Conservation (phyloP, 164 flowering plant genomes). For the Paratinospora sagittata region DNA sequence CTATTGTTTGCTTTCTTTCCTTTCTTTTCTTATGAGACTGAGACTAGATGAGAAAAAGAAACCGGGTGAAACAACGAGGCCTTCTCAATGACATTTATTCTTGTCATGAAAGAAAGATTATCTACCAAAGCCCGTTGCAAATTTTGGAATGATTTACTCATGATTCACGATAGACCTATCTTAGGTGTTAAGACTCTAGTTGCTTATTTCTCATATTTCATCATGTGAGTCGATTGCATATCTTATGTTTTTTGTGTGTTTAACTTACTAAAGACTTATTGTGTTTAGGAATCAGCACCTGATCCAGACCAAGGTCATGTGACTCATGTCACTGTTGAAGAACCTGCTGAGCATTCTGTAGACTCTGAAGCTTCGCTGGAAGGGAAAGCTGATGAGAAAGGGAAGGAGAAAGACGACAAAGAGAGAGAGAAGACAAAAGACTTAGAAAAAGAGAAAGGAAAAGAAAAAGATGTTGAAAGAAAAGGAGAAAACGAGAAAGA, state of each 20-base stretch:
- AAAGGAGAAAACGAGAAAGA: slow-evolving; percentile 83
- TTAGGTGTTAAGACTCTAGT: neutral
- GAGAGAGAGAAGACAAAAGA: slow-evolving; percentile 66
- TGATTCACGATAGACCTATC: too few species aligned
- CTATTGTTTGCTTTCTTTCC: neutral
- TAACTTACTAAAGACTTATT: slow-evolving; percentile 11
- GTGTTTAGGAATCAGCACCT: slow-evolving; percentile 46
- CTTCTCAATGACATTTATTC: neutral
- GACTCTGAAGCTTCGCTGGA: slow-evolving; percentile 46
- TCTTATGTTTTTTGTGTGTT: slow-evolving; percentile 2
- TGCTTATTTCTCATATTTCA: neutral
- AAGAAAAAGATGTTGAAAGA: slow-evolving; percentile 64
- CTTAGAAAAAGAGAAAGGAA: slow-evolving; percentile 65
- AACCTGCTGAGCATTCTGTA: slow-evolving; percentile 37
- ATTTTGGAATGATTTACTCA: neutral
- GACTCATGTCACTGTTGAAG: slow-evolving; percentile 33
- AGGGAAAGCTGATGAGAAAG: slow-evolving; percentile 55
- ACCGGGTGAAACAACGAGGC: neutral
- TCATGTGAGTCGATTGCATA: neutral
- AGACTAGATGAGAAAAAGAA: neutral
- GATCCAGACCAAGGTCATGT: slow-evolving; percentile 66
- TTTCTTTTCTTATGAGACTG: neutral
- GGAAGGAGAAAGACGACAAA: slow-evolving; percentile 66
- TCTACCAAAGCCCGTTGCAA: neutral
- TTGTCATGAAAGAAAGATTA: neutral